phyloP scores from a whole-genome alignment of 768 basidiomycete species.

The Lentinula sp. region DNA sequence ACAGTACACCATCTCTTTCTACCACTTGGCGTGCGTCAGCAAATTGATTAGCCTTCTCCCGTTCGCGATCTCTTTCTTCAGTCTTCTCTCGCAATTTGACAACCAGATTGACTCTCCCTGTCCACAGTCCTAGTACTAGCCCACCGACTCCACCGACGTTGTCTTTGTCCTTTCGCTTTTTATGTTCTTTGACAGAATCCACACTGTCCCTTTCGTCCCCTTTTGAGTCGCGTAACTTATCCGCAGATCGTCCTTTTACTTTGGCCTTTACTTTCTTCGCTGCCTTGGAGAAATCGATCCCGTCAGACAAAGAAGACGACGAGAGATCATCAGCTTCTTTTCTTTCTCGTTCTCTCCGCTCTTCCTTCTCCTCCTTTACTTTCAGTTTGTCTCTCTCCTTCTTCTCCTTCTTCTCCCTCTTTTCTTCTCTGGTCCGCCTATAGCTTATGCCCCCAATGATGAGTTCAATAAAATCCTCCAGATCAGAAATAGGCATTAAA shows the following conservation, averaged over 20 bases:
- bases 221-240: background rate
- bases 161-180: slow-evolving; percentile 21
- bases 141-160: slow-evolving; percentile 11
- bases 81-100: slow-evolving; percentile 4
- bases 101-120: slow-evolving; percentile 6
- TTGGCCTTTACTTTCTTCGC: slow-evolving; percentile 4
- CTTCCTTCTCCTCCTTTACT: slow-evolving; percentile 14
- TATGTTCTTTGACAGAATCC: slow-evolving; percentile 15
- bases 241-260: background rate
- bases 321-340: background rate
- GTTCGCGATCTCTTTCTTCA: slow-evolving; percentile 1
- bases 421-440: slow-evolving; percentile 8
- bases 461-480: slow-evolving; percentile 43
- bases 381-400: slow-evolving; percentile 13
- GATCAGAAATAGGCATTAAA: slow-evolving; percentile 42
- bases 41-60: background rate
- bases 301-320: background rate
- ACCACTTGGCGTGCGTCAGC: background rate
- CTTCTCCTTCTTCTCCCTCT: slow-evolving; percentile 12
- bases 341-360: slow-evolving; percentile 11
- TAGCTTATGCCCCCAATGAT: slow-evolving; percentile 24
- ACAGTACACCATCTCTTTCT: slow-evolving; percentile 11
- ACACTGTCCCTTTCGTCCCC: background rate
- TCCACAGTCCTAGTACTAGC: slow-evolving; percentile 6
- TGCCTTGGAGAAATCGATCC: background rate